These are phyloP conservation scores for Lasiosphaeria ovina DNA, from an alignment of 495 filamentous ascomycete genomes.

Conservation along the genomic window DNA sequence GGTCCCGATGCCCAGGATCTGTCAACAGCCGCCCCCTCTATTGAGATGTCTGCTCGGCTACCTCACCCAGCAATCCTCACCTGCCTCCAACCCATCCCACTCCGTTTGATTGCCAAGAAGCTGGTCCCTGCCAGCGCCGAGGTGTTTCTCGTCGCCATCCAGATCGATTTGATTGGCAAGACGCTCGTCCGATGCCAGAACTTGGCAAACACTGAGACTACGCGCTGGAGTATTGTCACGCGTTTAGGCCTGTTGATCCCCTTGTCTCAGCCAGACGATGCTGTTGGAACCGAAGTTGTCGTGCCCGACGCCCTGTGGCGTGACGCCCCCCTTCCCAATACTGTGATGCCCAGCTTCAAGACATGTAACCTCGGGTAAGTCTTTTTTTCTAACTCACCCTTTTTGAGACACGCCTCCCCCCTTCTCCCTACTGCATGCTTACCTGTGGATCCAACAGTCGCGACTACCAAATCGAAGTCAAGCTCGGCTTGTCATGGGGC, in stretches of 20 bases:
- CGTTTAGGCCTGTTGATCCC: slow-evolving; percentile 63
- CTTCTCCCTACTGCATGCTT: not conserved
- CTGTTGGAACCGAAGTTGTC: slow-evolving; percentile 61
- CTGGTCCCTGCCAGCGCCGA: slow-evolving; percentile 60
- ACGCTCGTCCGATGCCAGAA: slow-evolving; percentile 77
- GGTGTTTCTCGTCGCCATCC: slow-evolving; percentile 72
- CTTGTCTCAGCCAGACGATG: slow-evolving; percentile 56
- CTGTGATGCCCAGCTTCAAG: slow-evolving; percentile 77
- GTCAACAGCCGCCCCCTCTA: slow-evolving; percentile 33
- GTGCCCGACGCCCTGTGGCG: slow-evolving; percentile 71
- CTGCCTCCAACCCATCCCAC: slow-evolving; percentile 79
- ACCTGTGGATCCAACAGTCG: slow-evolving; percentile 35
- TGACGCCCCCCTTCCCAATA: slow-evolving; percentile 68
- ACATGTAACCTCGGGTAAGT: slow-evolving; percentile 75
- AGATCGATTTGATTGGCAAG: slow-evolving; percentile 75
- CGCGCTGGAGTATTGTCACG: slow-evolving; percentile 67
- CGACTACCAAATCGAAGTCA: slow-evolving; percentile 77
- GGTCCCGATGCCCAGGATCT: slow-evolving; percentile 4
- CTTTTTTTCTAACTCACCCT: not conserved
- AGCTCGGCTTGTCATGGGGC: slow-evolving; percentile 66
- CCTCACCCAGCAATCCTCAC: slow-evolving; percentile 88
- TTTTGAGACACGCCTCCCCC: not conserved
- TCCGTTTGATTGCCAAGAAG: slow-evolving; percentile 76
- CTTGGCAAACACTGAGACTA: slow-evolving; percentile 60
- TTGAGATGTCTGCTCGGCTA: slow-evolving; percentile 73